Base-by-base conservation (phyloP, 495 filamentous ascomycete genomes). In the Lentithecium fluviatile region DNA sequence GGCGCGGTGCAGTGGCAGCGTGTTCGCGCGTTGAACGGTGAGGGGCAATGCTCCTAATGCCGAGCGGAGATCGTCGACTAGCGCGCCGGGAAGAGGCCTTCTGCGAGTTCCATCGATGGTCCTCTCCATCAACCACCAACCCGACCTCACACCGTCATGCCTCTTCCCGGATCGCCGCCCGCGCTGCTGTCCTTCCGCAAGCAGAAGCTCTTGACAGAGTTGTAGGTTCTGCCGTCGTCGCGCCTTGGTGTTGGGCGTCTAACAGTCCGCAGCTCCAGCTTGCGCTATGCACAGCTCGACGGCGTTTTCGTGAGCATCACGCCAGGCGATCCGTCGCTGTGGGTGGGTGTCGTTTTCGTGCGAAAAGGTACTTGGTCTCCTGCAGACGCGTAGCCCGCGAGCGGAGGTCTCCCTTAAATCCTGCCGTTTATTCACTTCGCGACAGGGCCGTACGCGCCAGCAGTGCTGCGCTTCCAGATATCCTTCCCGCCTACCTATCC, bases 341-440 rank as follows among this genome's bases (percentile, higher is more conserved):
- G 93, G 93, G 85, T 82, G 52, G 91, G 91, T n/a, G 85, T 95
- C 7, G 76, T 97, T 6, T 97, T 97, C 69, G 84, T 95, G 51
- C 88, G 91, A 37, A 88, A 88, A 77, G 93, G 92, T 88, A 71
- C 32, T 47, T 17, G 17, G 64, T 45, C 19, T 43, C 47, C 24
- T 2, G 29, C 56, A 43, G 19, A 3, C 5, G 40, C 3, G 13
- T 4, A 43, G 29, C 29, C 29, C 4, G 29, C 29, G 29, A 32
- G 29, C 29, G 29, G 10, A 32, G 3, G 29, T 4, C 10, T 10
- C 29, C 29, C 29, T 32, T 32, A 4, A 10, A 32, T 32, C 29
- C 29, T 32, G 29, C 29, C 10, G 29, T 3, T 32, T 32, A 32
- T 32, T 26, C 45, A 52, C 63, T 26, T 17, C 17, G n/a, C 17